Conservation (phyloP, 208 protist genomes). For the Leishmania mexicana region DNA sequence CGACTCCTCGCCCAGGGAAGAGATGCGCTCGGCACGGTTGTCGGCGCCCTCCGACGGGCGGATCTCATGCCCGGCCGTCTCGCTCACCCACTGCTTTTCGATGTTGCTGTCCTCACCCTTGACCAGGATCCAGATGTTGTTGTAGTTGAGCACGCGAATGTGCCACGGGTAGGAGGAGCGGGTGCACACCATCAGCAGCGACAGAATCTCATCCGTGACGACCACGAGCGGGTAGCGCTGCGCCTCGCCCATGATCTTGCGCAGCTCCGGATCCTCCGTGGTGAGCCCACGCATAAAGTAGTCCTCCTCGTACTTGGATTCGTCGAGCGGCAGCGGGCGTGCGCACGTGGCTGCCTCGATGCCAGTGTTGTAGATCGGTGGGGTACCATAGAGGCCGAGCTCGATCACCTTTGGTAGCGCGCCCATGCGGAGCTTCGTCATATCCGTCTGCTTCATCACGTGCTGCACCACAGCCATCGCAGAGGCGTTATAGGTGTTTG, state of each 20-base stretch:
- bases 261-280: conserved; percentile 52
- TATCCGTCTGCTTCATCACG: conserved; percentile 46
- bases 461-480: conserved; percentile 37
- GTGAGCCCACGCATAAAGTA: conserved; percentile 46
- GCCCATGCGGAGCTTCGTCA: conserved; percentile 40
- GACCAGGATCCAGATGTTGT: conserved; percentile 61
- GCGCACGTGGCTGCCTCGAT: conserved; percentile 58
- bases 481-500: conserved; percentile 44
- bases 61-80: conserved; percentile 57
- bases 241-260: conserved; percentile 50
- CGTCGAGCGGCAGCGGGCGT: conserved; percentile 46
- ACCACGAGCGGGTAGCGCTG: conserved; percentile 61
- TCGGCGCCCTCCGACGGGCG: conserved; percentile 68
- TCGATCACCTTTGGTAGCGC: conserved; percentile 47
- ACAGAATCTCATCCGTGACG: conserved; percentile 82
- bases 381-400: conserved; percentile 56
- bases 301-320: conserved; percentile 38
- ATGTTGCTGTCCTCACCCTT: conserved; percentile 57
- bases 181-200: conserved; percentile 78
- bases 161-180: conserved; percentile 88
- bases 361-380: conserved; percentile 62
- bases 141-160: conserved; percentile 54
- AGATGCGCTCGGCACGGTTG: conserved; percentile 56
- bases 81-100: conserved; percentile 88
- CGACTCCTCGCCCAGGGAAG: conserved; percentile 69